phyloP scores from a whole-genome alignment of 257 asterid genomes.

The Solanum peruvianum region DNA sequence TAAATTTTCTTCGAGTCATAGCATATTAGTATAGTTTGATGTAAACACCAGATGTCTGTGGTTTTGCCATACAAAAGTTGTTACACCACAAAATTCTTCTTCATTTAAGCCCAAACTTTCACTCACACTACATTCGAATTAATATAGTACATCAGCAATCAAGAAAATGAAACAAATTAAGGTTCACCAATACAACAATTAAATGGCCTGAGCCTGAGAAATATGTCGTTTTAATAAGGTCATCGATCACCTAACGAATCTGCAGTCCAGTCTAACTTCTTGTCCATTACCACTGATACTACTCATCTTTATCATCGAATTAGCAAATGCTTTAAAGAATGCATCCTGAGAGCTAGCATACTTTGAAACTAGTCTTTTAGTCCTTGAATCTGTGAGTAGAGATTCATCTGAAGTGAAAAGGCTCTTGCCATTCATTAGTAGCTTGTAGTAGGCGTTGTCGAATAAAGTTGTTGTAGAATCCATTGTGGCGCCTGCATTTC shows the following conservation, averaged over 20 bases:
- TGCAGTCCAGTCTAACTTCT: conserved; percentile 49
- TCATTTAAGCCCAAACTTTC: neutral
- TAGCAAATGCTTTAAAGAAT: conserved; percentile 41
- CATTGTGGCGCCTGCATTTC: conserved; percentile 45
- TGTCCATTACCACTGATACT: conserved; percentile 45
- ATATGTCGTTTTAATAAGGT: neutral
- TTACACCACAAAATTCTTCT: neutral
- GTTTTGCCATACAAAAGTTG: neutral
- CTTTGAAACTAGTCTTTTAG: conserved; percentile 45
- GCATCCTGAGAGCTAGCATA: conserved; percentile 42
- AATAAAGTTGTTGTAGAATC: conserved; percentile 55
- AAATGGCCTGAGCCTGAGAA: neutral
- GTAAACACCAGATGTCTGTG: neutral
- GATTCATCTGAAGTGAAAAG: conserved; percentile 73
- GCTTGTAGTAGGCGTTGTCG: conserved; percentile 63
- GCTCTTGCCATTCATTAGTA: conserved; percentile 53
- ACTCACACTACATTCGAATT: neutral
- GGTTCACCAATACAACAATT: neutral
- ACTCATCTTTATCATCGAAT: conserved; percentile 86
- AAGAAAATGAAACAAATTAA: neutral
- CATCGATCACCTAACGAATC: conserved; percentile 19
- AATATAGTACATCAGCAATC: neutral
- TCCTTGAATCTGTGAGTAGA: conserved; percentile 25
- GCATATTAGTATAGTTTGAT: neutral
- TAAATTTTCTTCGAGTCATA: neutral